Evolutionary conservation across 768 basidiomycete genomes (phyloP).

Genomic region (Amanita brunnescens): DNA sequence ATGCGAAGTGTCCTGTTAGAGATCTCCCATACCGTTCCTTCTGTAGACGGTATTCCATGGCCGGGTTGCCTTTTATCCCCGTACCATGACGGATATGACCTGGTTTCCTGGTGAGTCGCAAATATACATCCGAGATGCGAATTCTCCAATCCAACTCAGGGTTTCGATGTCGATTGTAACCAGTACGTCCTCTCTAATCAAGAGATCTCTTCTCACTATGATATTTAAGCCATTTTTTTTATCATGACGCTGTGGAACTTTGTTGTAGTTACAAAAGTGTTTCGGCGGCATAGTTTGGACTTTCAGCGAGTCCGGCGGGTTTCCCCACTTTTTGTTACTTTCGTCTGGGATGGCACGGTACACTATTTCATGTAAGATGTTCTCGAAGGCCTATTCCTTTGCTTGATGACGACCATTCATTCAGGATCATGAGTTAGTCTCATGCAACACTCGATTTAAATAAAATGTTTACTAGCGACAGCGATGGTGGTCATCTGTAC

Average conservation of each 20-base stretch:
- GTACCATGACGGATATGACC: neutral
- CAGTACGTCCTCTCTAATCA: neutral
- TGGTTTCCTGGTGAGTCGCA: slow-evolving; percentile 2
- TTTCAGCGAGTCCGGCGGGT: too few species aligned
- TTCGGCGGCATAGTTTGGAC: too few species aligned
- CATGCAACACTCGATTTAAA: too few species aligned
- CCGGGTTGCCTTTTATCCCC: neutral
- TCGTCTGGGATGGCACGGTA: neutral
- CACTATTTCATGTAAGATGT: slow-evolving; percentile 1
- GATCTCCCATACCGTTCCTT: neutral
- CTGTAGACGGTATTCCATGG: neutral
- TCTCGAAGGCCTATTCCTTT: too few species aligned
- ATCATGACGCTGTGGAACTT: slow-evolving; percentile 1
- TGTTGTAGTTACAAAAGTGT: too few species aligned
- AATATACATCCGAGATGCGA: too few species aligned
- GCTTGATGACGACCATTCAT: neutral
- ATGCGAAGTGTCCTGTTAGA: neutral
- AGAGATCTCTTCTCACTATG: too few species aligned
- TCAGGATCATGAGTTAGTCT: too few species aligned
- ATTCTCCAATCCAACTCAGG: neutral
- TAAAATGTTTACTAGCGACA: too few species aligned
- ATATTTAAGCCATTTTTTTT: neutral
- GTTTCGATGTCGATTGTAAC: neutral
- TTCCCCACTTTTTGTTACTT: neutral
- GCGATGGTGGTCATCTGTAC: too few species aligned